Conservation (phyloP, 805 yeast species). For the Candida koratica region DNA sequence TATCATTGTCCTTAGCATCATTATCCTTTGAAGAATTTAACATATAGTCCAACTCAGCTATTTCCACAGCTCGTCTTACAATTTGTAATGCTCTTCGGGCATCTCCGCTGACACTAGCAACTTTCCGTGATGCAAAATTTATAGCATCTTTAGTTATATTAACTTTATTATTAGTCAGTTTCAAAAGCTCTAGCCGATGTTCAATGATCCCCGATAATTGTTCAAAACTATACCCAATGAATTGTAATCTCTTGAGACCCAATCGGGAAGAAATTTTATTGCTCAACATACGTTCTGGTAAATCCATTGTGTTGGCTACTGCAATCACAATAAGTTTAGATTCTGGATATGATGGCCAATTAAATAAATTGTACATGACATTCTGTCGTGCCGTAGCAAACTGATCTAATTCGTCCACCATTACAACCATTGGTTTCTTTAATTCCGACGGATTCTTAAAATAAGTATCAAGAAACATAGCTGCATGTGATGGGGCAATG, state of each 20-base stretch:
- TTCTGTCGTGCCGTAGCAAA: conserved; percentile 76
- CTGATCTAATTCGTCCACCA: conserved; percentile 93
- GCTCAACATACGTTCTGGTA: conserved; percentile 83
- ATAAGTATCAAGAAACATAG: conserved; percentile 64
- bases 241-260: conserved; percentile 82
- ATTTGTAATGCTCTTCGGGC: conserved; percentile 89
- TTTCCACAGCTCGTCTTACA: conserved; percentile 83
- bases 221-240: conserved; percentile 80
- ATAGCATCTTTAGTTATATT: conserved; percentile 66
- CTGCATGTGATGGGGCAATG: conserved; percentile 61
- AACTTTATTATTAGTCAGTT: conserved; percentile 38
- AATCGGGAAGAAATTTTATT: conserved; percentile 89
- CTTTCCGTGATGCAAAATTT: conserved; percentile 88
- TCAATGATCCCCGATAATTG: conserved; percentile 74
- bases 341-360: conserved; percentile 86
- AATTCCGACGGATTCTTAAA: conserved; percentile 40
- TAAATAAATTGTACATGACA: conserved; percentile 92
- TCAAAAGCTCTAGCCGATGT: conserved; percentile 54
- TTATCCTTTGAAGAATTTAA: conserved; percentile 25
- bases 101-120: conserved; percentile 96
- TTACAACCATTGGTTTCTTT: conserved; percentile 59
- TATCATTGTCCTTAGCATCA: no score
- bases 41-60: conserved; percentile 66
- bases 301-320: conserved; percentile 95
- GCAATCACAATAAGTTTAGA: conserved; percentile 86